These are phyloP conservation scores for Elongisporangium senticosum DNA, from an alignment of 352 stramenopile species.

Conservation along the genomic window DNA sequence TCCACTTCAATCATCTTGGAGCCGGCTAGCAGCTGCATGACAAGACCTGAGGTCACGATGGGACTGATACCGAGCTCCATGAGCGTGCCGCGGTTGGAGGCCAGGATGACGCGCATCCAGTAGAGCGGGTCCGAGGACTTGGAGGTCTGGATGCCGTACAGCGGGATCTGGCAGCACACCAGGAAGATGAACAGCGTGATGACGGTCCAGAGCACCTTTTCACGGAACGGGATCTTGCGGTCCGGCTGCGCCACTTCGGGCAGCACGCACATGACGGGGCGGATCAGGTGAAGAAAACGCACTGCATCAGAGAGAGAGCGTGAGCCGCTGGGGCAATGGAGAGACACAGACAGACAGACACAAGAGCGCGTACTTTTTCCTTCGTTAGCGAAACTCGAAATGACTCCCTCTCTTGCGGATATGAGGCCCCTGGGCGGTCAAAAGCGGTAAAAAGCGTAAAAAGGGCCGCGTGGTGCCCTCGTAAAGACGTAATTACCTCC, in stretches of 20 bases:
- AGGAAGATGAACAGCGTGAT: constrained; percentile 99
- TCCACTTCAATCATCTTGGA: constrained; percentile 99
- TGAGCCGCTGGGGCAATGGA: not conserved
- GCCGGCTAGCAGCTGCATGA: constrained; percentile 98
- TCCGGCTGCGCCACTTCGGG: constrained; percentile 96
- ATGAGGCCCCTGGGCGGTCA: constrained; percentile 1
- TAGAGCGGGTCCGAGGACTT: constrained; percentile 99
- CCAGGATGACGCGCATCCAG: constrained; percentile 99
- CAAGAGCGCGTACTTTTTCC: constrained; percentile 20
- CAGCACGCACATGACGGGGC: constrained; percentile 97
- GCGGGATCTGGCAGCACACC: constrained; percentile 99
- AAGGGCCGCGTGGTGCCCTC: not conserved
- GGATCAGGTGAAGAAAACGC: constrained; percentile 98
- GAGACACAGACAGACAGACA: not conserved
- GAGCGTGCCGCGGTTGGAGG: constrained; percentile 97
- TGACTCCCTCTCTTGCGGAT: constrained; percentile 13
- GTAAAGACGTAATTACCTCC: constrained; percentile 7
- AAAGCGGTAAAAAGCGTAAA: constrained; percentile 11
- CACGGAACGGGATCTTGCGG: constrained; percentile 97
- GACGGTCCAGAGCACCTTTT: constrained; percentile 99
- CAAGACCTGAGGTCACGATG: constrained; percentile 98
- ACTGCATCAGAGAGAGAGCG: constrained; percentile 28
- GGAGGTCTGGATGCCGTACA: constrained; percentile 98
- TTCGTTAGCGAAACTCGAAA: constrained; percentile 15
- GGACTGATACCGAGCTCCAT: constrained; percentile 99